These are phyloP conservation scores for Russula lepida DNA, from an alignment of 768 basidiomycete genomes.

Conservation along the genomic window DNA sequence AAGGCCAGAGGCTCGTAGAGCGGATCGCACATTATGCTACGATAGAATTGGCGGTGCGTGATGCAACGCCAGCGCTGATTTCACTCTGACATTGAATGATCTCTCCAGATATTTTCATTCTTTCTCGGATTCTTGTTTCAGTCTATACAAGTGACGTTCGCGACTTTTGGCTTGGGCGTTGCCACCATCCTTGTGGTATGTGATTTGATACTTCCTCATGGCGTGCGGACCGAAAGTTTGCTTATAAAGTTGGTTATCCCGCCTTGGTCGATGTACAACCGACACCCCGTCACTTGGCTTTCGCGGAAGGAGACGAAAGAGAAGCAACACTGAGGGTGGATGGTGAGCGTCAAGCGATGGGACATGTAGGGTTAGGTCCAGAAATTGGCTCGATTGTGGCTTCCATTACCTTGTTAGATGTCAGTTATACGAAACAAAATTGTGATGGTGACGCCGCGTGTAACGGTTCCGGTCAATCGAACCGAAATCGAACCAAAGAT, in stretches of 20 bases:
- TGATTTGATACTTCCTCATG: slow-evolving; percentile 15
- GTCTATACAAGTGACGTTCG: slow-evolving; percentile 47
- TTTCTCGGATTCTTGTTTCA: slow-evolving; percentile 48
- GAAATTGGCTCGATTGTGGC: too few species aligned
- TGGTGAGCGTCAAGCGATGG: not conserved
- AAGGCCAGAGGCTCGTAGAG: slow-evolving; percentile 50
- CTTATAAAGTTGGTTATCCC: slow-evolving; percentile 47
- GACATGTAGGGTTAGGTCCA: too few species aligned
- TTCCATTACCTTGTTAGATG: not conserved
- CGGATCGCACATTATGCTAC: slow-evolving; percentile 37
- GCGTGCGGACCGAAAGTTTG: not conserved
- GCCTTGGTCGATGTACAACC: slow-evolving; percentile 61
- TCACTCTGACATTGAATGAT: not conserved
- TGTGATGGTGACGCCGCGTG: not conserved
- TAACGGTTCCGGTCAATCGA: not conserved
- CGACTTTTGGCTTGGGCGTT: slow-evolving; percentile 32
- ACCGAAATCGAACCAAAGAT: not conserved
- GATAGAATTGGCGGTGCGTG: slow-evolving; percentile 40
- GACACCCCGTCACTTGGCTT: slow-evolving; percentile 56
- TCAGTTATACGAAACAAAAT: not conserved
- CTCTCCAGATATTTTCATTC: slow-evolving; percentile 44
- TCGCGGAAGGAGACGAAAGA: slow-evolving; percentile 30
- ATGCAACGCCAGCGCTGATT: not conserved
- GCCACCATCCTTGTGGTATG: slow-evolving; percentile 19
- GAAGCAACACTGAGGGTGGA: slow-evolving; percentile 17